Conservation (phyloP, 176 grass and related monocot species). For the Chloris gayana region DNA sequence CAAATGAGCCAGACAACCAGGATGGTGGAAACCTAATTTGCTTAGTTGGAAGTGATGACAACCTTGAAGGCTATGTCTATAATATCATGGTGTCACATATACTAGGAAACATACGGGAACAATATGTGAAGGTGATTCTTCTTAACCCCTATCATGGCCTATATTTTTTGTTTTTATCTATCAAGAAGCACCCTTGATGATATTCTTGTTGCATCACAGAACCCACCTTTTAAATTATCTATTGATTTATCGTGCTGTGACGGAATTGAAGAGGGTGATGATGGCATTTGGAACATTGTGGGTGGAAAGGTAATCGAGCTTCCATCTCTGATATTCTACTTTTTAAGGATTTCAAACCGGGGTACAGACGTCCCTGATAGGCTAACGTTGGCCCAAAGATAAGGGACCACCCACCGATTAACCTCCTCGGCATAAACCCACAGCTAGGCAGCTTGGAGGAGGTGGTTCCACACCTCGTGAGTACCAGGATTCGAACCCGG, state of each 20-base stretch:
- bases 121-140: slow-evolving; percentile 65
- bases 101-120: slow-evolving; percentile 53
- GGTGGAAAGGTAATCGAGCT: slow-evolving; percentile 78
- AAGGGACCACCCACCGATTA: not conserved
- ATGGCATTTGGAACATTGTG: slow-evolving; percentile 93
- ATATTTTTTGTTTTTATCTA: slow-evolving; percentile 2
- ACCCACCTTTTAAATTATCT: slow-evolving; percentile 77
- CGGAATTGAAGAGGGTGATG: slow-evolving; percentile 78
- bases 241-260: slow-evolving; percentile 78
- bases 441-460: not conserved
- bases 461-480: not conserved
- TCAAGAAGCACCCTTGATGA: slow-evolving; percentile 2
- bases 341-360: not conserved
- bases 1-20: slow-evolving; percentile 19
- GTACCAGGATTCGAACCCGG: not conserved
- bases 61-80: slow-evolving; percentile 77
- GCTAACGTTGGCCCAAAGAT: not conserved
- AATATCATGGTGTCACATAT: slow-evolving; percentile 60
- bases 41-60: slow-evolving; percentile 63
- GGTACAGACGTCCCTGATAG: not conserved
- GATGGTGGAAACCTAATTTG: slow-evolving; percentile 49
- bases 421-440: not conserved
- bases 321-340: not conserved
- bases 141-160: not conserved
- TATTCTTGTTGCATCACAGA: slow-evolving; percentile 51